Evolutionary conservation across 768 basidiomycete genomes (phyloP), one percentile per base, ranked within the genome.

Genomic region (Fibroporia radiculosa): DNA sequence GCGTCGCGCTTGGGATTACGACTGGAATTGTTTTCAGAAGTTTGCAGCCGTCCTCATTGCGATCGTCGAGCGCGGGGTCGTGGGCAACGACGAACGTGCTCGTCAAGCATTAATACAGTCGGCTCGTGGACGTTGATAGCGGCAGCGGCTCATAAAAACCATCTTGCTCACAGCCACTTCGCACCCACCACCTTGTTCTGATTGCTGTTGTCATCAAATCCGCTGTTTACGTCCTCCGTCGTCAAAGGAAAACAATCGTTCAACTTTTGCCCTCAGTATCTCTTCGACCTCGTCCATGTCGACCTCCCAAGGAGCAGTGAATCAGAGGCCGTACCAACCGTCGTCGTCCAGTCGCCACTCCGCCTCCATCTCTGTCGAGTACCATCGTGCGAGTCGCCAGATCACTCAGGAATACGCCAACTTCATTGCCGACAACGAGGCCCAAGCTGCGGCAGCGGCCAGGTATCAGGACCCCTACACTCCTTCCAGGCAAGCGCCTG

Each of bases 381-480:
- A 85, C 61, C 79, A 84, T 66, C 70, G 80, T 14, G 84, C 84
- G 2, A 82, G 80, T 10, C 68, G 84, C 34, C 77, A 84, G 61
- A 83, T 80, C 52, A 80, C 87, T 49, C 82, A 83, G 51, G 84
- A 88, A 52, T 86, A 86, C 62, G 73, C 80, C 60, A 77, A 81
- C 45, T 79, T 88, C 43, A 73, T 89, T 42, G 73, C 72, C 24
- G 75, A 82, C 61, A 69, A 75, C 11, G 74, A 71, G 55, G 41
- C 74, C 7, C 73, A 77, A 75, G 73, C 78, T 27, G 69, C 73
- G 28, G 72, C 73, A 34, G 73, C 77, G 23, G 64, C 62, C 6
- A 55, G 49, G 52, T 66, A 69, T 55, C 57, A 56, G 47, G 71
- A 63, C 47, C 68, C 61, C 40, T 70, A 64, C 49, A 64, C 64